These are phyloP conservation scores for Elymus sibiricus DNA, from an alignment of 176 grass and related monocot genomes.

Conservation along the genomic window DNA sequence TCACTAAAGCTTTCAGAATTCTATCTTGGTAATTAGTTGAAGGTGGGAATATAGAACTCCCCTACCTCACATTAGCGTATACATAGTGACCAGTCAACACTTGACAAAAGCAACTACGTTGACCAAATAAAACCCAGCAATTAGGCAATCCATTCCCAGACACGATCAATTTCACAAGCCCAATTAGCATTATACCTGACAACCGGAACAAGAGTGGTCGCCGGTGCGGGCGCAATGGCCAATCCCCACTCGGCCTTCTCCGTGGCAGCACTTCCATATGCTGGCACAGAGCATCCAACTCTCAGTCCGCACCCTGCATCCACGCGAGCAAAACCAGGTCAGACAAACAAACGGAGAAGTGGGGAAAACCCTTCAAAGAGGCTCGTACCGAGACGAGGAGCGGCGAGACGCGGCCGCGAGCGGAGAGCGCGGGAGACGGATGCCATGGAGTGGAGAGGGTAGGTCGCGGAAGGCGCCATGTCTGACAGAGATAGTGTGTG, in stretches of 20 bases:
- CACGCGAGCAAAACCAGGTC: background rate
- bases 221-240: conserved; percentile 24
- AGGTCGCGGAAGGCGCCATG: conserved; percentile 16
- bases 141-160: background rate
- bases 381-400: conserved; percentile 21
- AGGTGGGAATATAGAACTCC: background rate
- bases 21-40: background rate
- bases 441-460: conserved; percentile 43
- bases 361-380: background rate
- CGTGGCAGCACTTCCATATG: background rate
- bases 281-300: conserved; percentile 32
- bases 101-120: background rate
- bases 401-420: conserved; percentile 13
- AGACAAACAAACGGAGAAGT: background rate
- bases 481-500: background rate
- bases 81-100: conserved; percentile 2
- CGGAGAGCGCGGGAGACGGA: conserved; percentile 71
- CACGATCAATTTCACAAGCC: background rate
- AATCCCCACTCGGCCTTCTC: conserved; percentile 21
- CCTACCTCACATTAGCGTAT: background rate
- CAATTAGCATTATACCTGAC: conserved; percentile 33
- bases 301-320: conserved; percentile 24
- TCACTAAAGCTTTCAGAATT: background rate
- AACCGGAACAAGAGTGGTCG: conserved; percentile 21
- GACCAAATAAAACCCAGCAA: conserved; percentile 15